Conservation (phyloP, 208 protist genomes). For the Acanthamoeba pearcei region DNA sequence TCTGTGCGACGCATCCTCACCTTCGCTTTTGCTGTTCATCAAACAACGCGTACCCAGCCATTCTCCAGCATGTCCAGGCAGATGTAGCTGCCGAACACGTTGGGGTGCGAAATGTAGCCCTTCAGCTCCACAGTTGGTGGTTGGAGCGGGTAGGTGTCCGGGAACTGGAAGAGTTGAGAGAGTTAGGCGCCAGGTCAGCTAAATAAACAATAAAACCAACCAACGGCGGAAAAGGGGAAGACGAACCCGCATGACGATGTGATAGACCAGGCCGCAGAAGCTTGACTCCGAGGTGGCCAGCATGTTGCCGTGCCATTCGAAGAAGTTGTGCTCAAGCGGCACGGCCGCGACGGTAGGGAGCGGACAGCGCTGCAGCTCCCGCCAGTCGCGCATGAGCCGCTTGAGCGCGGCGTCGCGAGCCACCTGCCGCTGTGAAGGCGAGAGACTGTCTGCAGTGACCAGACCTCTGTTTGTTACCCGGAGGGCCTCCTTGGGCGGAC, state of each 20-base stretch:
- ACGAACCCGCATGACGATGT: conserved; percentile 12
- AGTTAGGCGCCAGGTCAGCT: background rate
- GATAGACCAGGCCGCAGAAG: conserved; percentile 38
- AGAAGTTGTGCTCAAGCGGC: conserved; percentile 28
- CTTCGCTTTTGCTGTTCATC: no score
- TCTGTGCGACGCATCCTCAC: background rate
- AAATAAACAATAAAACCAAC: background rate
- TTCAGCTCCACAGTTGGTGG: background rate
- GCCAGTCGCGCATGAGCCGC: conserved; percentile 8
- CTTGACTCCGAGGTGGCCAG: conserved; percentile 3
- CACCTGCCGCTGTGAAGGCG: background rate
- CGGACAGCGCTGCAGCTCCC: background rate
- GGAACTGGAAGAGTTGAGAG: background rate
- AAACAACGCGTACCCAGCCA: background rate
- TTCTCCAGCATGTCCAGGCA: conserved; percentile 53
- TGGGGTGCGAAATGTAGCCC: background rate
- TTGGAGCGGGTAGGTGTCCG: conserved; percentile 22
- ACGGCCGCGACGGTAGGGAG: background rate
- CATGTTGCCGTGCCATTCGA: conserved; percentile 53
- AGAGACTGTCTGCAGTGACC: background rate
- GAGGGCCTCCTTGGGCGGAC: background rate
- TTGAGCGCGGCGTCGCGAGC: background rate
- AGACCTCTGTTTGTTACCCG: background rate
- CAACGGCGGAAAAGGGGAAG: background rate
- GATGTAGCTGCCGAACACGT: conserved; percentile 24